phyloP scores from a whole-genome alignment of 1,139 yeast species.

The Pichia inconspicua region DNA sequence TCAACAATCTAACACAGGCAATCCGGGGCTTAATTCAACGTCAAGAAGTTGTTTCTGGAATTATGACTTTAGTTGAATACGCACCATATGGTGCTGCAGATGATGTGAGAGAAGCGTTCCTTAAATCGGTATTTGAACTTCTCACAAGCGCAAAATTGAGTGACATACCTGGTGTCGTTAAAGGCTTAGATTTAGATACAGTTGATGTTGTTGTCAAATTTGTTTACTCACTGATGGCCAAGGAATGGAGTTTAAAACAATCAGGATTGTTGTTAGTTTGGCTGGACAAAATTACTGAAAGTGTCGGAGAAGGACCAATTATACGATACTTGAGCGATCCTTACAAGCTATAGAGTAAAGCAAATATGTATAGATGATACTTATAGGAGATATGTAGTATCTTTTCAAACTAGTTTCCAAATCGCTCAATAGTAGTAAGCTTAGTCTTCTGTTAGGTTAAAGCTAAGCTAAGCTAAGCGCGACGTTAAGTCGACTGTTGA shows the following conservation, averaged over 20 bases:
- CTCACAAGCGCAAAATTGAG: conserved; percentile 67
- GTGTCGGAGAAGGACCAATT: conserved; percentile 83
- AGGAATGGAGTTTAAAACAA: conserved; percentile 70
- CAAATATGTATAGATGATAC: background rate
- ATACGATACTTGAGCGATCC: conserved; percentile 73
- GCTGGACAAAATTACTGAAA: conserved; percentile 85
- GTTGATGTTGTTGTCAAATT: conserved; percentile 78
- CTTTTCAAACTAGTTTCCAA: too few relatives aligned
- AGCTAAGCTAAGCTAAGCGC: too few relatives aligned
- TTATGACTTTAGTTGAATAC: conserved; percentile 51
- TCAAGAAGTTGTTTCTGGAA: conserved; percentile 66
- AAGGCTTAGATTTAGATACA: conserved; percentile 52
- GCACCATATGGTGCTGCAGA: conserved; percentile 82
- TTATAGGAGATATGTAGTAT: background rate
- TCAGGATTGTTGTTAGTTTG: conserved; percentile 83
- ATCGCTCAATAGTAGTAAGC: too few relatives aligned
- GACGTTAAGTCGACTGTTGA: too few relatives aligned
- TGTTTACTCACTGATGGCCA: conserved; percentile 77
- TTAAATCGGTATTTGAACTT: conserved; percentile 63
- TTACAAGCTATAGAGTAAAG: conserved; percentile 10
- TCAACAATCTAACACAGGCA: conserved; percentile 48
- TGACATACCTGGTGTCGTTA: conserved; percentile 58
- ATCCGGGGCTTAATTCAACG: conserved; percentile 58
- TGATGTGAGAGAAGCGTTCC: conserved; percentile 42
- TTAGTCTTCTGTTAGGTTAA: too few relatives aligned